Conservation (phyloP, 805 yeast genomes). For the Saccharomycopsis babjevae region DNA sequence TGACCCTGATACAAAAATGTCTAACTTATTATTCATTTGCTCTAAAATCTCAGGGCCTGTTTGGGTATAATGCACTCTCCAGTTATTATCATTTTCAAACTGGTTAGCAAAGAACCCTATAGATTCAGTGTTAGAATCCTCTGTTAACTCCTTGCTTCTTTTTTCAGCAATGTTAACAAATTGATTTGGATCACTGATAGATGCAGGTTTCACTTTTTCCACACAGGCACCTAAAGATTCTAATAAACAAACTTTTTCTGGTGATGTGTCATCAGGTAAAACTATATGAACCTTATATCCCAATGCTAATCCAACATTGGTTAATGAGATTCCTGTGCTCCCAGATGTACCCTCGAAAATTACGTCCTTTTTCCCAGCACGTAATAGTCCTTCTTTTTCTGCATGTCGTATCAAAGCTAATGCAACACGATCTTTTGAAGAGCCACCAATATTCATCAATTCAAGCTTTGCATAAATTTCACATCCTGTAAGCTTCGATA, state of each 20-base stretch:
- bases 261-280: conserved; percentile 85
- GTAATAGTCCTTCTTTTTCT: conserved; percentile 47
- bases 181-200: conserved; percentile 87
- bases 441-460: conserved; percentile 83
- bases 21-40: conserved; percentile 51
- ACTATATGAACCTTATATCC: conserved; percentile 93
- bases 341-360: conserved; percentile 96
- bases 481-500: conserved; percentile 66
- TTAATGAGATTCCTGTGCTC: conserved; percentile 90
- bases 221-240: conserved; percentile 70
- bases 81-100: conserved; percentile 85
- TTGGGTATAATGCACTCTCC: conserved; percentile 70
- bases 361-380: conserved; percentile 55
- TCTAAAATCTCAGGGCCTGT: conserved; percentile 91
- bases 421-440: conserved; percentile 93
- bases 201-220: conserved; percentile 85
- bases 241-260: conserved; percentile 67
- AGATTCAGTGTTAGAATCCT: conserved; percentile 28
- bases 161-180: conserved; percentile 80
- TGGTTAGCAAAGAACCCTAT: conserved; percentile 88
- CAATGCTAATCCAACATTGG: conserved; percentile 76
- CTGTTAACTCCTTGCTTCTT: conserved; percentile 42
- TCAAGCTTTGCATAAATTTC: conserved; percentile 83
- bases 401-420: conserved; percentile 66
- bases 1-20: conserved; percentile 79